Conservation (phyloP, 257 asterid genomes). For the Datura wrightii region DNA sequence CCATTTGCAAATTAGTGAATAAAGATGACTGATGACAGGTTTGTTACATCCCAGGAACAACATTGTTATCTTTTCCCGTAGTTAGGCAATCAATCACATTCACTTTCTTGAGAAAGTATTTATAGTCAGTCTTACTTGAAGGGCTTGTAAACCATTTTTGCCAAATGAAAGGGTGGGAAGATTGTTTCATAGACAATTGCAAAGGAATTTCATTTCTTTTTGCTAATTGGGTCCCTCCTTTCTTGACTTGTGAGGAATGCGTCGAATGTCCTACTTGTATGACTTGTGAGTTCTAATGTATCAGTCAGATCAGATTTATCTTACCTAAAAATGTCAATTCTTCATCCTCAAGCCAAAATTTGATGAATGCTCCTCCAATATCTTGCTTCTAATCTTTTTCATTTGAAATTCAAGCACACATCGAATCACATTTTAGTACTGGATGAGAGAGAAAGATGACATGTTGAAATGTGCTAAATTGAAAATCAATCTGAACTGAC, state of each 20-base stretch:
- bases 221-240: neutral
- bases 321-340: neutral
- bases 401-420: neutral
- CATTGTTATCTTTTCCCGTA: neutral
- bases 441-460: neutral
- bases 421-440: neutral
- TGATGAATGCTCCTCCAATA: neutral
- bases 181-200: neutral
- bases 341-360: neutral
- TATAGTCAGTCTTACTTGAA: neutral
- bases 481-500: slow-evolving; percentile 10
- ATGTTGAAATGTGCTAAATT: neutral
- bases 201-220: neutral
- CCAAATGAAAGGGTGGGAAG: neutral
- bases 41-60: slow-evolving; percentile 7
- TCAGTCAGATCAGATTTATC: neutral
- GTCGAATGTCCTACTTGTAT: neutral
- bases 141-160: neutral
- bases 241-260: neutral
- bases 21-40: neutral
- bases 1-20: neutral
- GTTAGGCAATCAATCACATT: slow-evolving; percentile 1
- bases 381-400: neutral
- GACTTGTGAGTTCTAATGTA: neutral
- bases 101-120: neutral